These are phyloP conservation scores for Acer negundo DNA, from an alignment of 345 rosid species.

Conservation along the genomic window DNA sequence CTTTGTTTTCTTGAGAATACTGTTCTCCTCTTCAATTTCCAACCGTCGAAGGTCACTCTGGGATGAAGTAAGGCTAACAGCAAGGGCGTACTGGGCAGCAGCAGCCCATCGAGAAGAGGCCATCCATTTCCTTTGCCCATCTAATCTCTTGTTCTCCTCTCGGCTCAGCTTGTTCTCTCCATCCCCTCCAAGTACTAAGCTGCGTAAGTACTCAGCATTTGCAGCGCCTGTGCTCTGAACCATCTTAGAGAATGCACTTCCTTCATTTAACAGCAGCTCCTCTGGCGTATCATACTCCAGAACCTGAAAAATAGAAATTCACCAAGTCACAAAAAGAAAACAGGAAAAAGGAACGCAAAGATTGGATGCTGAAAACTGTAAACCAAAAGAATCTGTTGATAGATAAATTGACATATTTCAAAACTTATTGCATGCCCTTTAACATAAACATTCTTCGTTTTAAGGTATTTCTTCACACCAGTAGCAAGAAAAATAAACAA, in stretches of 20 bases:
- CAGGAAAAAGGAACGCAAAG: neutral
- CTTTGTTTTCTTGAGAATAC: slow-evolving; percentile 68
- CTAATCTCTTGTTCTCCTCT: slow-evolving; percentile 48
- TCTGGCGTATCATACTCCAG: slow-evolving; percentile 87
- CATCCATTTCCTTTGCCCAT: slow-evolving; percentile 68
- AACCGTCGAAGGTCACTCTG: slow-evolving; percentile 64
- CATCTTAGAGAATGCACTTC: slow-evolving; percentile 91
- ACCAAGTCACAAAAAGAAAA: slow-evolving; percentile 3
- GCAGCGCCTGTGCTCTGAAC: slow-evolving; percentile 96
- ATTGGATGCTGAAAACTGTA: neutral
- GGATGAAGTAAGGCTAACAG: slow-evolving; percentile 73
- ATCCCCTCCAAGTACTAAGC: slow-evolving; percentile 60
- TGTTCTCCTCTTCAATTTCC: slow-evolving; percentile 50
- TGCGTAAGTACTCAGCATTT: slow-evolving; percentile 87
- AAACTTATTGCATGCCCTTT: neutral
- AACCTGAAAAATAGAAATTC: slow-evolving; percentile 50
- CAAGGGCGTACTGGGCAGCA: slow-evolving; percentile 72
- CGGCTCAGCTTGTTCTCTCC: slow-evolving; percentile 41
- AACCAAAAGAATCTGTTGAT: neutral
- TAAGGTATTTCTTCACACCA: neutral
- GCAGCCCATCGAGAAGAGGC: slow-evolving; percentile 93
- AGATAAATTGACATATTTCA: neutral
- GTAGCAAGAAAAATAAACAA: neutral
- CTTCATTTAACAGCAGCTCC: slow-evolving; percentile 63
- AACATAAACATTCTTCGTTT: neutral